Base-by-base conservation (phyloP, 1,139 yeast species). In the Debaryomycetaceae sp. region DNA sequence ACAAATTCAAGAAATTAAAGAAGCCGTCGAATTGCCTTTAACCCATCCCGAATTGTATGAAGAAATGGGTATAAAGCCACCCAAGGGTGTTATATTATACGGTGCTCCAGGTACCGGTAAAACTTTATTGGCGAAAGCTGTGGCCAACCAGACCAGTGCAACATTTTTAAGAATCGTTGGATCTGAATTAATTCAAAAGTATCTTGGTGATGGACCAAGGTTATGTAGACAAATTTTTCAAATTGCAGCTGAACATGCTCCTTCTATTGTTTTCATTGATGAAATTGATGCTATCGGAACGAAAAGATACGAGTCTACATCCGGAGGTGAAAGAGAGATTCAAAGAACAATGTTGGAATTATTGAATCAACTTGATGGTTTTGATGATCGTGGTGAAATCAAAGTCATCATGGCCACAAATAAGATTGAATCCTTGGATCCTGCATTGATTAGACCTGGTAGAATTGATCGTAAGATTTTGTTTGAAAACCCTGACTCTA, bases 81-180 rank as follows among this genome's bases (percentile, higher is more conserved):
- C 99, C 42, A 93, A 93, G 72, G 99, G 99, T 69, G 99, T 95
- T 45, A 91, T 95, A 57, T 76, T 95, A 49, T 95, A 95, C 63
- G 99, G 99, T 57, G 96, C 98, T 0, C 99, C 99, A 33, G 99
- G 99, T 66, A 95, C 99, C 0, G 99, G 99, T 61, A 95, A 95
- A 67, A 95, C 99, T 0, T 72, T 95, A 53, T 76, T 95, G 57
- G 99, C 98, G 17, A 95, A 93, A 67, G 99, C 99, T 0, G 99
- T 95, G 43, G 99, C 99, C 6, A 93, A 93, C 66, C 97, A 91
- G 60, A 93, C 99, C 0, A 84, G 95, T 51, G 99, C 99, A 6
- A 90, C 98, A 1, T 95, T 95, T 60, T 76, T 95, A 60, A 83
- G 99, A 67, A 90, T 95, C 63, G 98, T 91, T 34, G 99, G 99